phyloP scores from a whole-genome alignment of 768 basidiomycete species.

The Daedaleopsis sinensis region DNA sequence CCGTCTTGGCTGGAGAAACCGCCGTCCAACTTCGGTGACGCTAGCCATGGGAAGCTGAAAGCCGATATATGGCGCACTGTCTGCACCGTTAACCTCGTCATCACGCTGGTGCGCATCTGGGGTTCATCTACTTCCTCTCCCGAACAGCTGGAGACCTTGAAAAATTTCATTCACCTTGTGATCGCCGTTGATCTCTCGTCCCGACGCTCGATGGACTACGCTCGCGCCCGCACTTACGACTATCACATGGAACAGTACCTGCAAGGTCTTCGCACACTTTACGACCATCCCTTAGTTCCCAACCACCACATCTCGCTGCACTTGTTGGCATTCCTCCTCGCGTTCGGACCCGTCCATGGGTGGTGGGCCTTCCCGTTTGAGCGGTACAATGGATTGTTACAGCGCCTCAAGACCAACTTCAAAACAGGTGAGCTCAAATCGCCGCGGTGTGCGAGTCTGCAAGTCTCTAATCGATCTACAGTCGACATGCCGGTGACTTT shows the following conservation, averaged over 20 bases:
- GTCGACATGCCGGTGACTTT: neutral
- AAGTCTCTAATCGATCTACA: too few relatives aligned
- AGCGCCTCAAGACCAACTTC: slow-evolving; percentile 28
- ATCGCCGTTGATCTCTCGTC: neutral
- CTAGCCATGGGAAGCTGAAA: slow-evolving; percentile 20
- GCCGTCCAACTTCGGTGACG: slow-evolving; percentile 18
- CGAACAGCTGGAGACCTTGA: slow-evolving; percentile 1
- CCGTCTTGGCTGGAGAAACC: slow-evolving; percentile 20
- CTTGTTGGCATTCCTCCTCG: slow-evolving; percentile 26
- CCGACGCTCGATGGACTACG: neutral
- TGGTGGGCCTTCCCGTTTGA: slow-evolving; percentile 32
- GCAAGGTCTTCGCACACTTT: neutral
- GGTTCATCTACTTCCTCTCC: slow-evolving; percentile 10
- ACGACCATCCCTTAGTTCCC: slow-evolving; percentile 25
- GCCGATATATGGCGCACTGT: slow-evolving; percentile 37
- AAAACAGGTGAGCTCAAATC: too few relatives aligned
- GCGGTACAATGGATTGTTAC: slow-evolving; percentile 30
- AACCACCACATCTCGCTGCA: slow-evolving; percentile 38
- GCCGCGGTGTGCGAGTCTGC: neutral
- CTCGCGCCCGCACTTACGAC: neutral
- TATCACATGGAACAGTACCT: neutral
- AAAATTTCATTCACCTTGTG: slow-evolving; percentile 11
- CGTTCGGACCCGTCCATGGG: slow-evolving; percentile 34
- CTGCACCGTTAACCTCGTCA: slow-evolving; percentile 36
- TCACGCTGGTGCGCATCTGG: slow-evolving; percentile 42